Evolutionary conservation across 2,329 filamentous ascomycete species (phyloP), one percentile per base, ranked within the genome.

Genomic region (Botrytis medusae): DNA sequence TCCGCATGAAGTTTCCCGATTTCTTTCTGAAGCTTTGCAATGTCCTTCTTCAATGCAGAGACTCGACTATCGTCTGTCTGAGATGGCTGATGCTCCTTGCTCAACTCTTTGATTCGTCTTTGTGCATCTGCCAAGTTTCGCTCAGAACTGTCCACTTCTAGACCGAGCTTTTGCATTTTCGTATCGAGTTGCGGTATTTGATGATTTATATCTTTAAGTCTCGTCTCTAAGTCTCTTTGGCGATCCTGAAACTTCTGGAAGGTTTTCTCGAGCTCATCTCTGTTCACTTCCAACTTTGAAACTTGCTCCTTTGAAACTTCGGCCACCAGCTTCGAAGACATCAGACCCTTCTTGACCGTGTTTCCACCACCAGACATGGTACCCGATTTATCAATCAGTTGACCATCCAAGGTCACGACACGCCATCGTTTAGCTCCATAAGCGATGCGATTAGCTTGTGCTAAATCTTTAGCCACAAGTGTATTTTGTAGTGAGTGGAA

Each of bases 291-390:
- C 22, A 98, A 88, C 83, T 96, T 95, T 68, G 88, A 82, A 5
- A 99, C 95, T 79, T 97, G 93, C 77, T 98, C 95, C 82, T 94
- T 95, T 69, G 90, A 92, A 25, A 92, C 92, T 73, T 97, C 94
- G 1, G 93, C 89, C n/a, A 93, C 91, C 63, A 97, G 90, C 83
- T 97, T 98, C 18, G 95, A 97, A 0, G 95, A 98, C 97, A 99
- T 99, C 73, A 94, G 90, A 0, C 97, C 97, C 80, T 91, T 94
- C 78, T 95, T 95, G 73, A 96, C 93, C 25, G 93, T 93, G 63
- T 90, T 95, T 73, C 96, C 96, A 86, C 96, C 96, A 85, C 96
- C 96, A 74, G 93, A 97, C 96, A 99, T 98, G 51, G 96, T 98
- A 86, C 96, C 96, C 1, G 95, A 98, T 81, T 97, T 97, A 84